Evolutionary conservation across 495 filamentous ascomycete genomes (phyloP).

Genomic region (Talaromyces stipitatus): DNA sequence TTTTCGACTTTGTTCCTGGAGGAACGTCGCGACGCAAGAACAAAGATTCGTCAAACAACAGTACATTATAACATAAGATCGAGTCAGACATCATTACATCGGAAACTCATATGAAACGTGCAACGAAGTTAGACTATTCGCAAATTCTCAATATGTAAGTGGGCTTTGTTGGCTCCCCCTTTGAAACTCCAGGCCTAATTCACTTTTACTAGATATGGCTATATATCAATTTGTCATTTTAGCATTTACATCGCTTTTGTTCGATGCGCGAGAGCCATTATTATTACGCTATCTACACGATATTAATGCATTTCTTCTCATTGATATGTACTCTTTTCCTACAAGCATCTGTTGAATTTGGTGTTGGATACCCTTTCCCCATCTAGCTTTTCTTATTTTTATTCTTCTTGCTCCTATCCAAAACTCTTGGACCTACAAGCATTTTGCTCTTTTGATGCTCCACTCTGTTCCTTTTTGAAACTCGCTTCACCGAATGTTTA

Average conservation of each 20-base stretch:
- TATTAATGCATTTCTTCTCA: background rate
- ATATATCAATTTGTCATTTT: background rate
- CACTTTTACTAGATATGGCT: background rate
- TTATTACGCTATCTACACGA: background rate
- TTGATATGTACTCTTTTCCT: background rate
- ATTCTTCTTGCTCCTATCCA: background rate
- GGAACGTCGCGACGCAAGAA: constrained; percentile 35
- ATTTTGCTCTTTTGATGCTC: constrained; percentile 10
- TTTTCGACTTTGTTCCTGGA: constrained; percentile 41
- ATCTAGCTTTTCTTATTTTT: background rate
- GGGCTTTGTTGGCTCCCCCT: background rate
- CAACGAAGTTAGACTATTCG: background rate
- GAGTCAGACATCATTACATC: background rate
- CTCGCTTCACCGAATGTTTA: background rate
- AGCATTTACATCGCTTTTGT: background rate
- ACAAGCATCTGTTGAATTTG: constrained; percentile 37
- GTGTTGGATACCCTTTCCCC: constrained; percentile 42
- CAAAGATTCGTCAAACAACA: constrained; percentile 19
- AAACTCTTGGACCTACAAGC: background rate
- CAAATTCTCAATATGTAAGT: background rate
- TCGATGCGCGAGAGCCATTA: background rate
- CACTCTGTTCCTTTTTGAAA: background rate
- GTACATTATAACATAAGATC: background rate
- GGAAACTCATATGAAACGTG: background rate
- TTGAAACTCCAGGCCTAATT: background rate